phyloP scores from a whole-genome alignment of 371 early-diverging fungal genomes.

The Neoconidiobolus thromboides region DNA sequence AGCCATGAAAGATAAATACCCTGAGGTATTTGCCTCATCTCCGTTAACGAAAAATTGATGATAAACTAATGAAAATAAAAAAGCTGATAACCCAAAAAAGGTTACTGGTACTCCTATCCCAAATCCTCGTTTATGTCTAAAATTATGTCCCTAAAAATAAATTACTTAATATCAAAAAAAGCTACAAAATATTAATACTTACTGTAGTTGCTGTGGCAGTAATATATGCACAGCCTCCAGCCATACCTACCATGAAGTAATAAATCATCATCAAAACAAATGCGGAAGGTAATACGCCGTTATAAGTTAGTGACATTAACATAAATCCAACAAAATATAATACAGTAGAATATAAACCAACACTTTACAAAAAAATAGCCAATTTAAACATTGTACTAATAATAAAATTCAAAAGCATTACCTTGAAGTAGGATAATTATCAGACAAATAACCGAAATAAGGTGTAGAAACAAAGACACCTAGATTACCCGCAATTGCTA shows the following conservation, averaged over 20 bases:
- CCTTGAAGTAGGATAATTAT: neutral
- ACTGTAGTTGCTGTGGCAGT: neutral
- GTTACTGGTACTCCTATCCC: slow-evolving; percentile 40
- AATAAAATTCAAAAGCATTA: neutral
- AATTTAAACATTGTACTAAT: neutral
- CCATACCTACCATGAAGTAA: slow-evolving; percentile 4
- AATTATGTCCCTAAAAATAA: slow-evolving; percentile 24
- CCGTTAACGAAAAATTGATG: slow-evolving; percentile 16
- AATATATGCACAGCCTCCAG: slow-evolving; percentile 1
- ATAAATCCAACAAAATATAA: neutral
- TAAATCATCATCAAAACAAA: neutral
- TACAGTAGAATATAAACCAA: neutral
- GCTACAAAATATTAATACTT: neutral
- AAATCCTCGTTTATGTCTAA: slow-evolving; percentile 30
- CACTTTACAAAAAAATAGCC: neutral
- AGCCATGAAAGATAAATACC: slow-evolving; percentile 17
- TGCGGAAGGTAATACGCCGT: neutral
- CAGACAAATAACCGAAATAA: slow-evolving; percentile 7
- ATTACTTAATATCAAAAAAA: neutral
- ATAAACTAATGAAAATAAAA: slow-evolving; percentile 38
- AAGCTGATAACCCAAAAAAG: slow-evolving; percentile 42
- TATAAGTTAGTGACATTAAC: neutral
- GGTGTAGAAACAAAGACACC: slow-evolving; percentile 8
- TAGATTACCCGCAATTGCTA: slow-evolving; percentile 9
- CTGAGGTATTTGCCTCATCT: slow-evolving; percentile 12